Conservation (phyloP, 495 filamentous ascomycete genomes). For the Penicillium pancosmium region DNA sequence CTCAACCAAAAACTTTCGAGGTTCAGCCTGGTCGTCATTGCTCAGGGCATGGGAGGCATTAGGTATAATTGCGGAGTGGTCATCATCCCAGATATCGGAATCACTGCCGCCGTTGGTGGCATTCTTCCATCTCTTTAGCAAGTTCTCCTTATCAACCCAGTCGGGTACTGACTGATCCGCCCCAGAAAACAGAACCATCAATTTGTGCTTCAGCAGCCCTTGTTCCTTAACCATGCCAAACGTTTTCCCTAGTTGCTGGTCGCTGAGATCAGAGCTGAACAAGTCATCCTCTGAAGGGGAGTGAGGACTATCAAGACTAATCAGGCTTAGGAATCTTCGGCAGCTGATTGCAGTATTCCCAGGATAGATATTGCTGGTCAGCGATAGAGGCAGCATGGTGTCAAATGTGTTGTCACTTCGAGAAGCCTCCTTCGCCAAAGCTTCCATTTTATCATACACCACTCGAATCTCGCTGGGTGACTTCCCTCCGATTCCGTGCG, state of each 20-base stretch:
- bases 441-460: slow-evolving; percentile 29
- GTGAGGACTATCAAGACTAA: slow-evolving; percentile 52
- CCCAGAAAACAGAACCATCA: slow-evolving; percentile 63
- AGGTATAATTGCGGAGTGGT: slow-evolving; percentile 43
- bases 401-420: slow-evolving; percentile 24
- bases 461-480: slow-evolving; percentile 23
- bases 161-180: slow-evolving; percentile 70
- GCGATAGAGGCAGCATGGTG: slow-evolving; percentile 35
- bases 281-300: slow-evolving; percentile 76
- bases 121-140: slow-evolving; percentile 66
- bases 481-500: slow-evolving; percentile 25
- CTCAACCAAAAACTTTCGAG: slow-evolving; percentile 36
- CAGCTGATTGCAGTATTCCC: slow-evolving; percentile 46
- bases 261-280: slow-evolving; percentile 77
- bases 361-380: slow-evolving; percentile 38
- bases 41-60: slow-evolving; percentile 51
- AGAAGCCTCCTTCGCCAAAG: slow-evolving; percentile 32
- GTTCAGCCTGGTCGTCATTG: slow-evolving; percentile 50
- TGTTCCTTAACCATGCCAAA: slow-evolving; percentile 64
- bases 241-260: slow-evolving; percentile 55
- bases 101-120: slow-evolving; percentile 46
- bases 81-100: slow-evolving; percentile 40
- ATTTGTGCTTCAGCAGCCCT: slow-evolving; percentile 52
- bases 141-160: slow-evolving; percentile 60
- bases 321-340: slow-evolving; percentile 69